Conservation (phyloP, 208 protist species). For the Wallacemonas sp. region DNA sequence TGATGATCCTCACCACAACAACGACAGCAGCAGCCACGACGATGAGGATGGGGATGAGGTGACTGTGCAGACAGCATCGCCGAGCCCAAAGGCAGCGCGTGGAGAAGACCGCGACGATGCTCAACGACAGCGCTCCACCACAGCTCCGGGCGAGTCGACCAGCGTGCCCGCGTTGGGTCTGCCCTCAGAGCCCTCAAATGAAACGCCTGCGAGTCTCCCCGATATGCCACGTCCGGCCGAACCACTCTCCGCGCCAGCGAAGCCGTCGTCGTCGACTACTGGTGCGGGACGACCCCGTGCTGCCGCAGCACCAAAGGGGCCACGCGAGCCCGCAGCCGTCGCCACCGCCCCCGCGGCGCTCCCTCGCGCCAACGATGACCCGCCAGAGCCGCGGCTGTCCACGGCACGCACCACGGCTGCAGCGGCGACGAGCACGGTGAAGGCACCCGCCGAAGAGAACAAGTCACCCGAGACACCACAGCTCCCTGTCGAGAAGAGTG, state of each 20-base stretch:
- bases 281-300: no score
- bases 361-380: constrained; percentile 11
- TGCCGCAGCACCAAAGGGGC: background rate
- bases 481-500: no score
- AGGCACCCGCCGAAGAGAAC: no score
- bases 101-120: background rate
- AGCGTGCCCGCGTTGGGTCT: constrained; percentile 1
- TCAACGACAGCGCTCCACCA: background rate
- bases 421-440: no score
- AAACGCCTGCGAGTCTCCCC: background rate
- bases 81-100: constrained; percentile 7
- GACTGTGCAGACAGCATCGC: background rate
- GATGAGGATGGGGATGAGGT: background rate
- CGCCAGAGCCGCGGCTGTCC: constrained; percentile 1
- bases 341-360: no score
- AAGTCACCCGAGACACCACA: no score
- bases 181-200: constrained; percentile 11
- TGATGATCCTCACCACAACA: background rate
- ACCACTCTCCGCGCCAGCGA: constrained; percentile 14
- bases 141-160: background rate
- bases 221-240: constrained; percentile 20
- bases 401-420: background rate
- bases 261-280: background rate
- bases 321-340: background rate
- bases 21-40: background rate